Evolutionary conservation across 306 rosid genomes (phyloP), one percentile per base, ranked within the genome.

Genomic region (Castanea crenata): DNA sequence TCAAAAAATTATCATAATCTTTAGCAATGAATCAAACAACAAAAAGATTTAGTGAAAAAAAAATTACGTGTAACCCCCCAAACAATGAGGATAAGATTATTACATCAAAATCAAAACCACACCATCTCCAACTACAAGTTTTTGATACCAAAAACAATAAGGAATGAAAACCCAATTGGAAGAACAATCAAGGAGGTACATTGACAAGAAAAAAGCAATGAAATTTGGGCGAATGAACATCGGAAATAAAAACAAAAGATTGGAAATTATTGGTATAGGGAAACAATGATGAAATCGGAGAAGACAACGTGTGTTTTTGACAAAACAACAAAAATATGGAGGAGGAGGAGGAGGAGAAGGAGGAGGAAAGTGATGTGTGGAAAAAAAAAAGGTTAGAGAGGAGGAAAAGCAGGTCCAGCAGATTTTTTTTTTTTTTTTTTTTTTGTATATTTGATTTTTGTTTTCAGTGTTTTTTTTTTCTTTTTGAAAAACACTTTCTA

Each of bases 331-430:
- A 44, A 70, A 70, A 74, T 78, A 78, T 79, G 73, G 79, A 78
- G 80, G 81, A 77, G 83, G 74, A 73, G 80, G 86, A 75, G 85
- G 89, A 81, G 46, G 81, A 77, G 83, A 72, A 70, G 81, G 86
- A 75, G 89, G 88, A 83, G 86, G 89, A 81, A 85, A 83, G 80
- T 78, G 81, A 83, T 69, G 51, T 31, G 76, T 6, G 23, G 80
- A 67, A 6, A 20, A 41, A 38, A 49, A 25, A 41, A 74, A 49
- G 2, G 64, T 69, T 77, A 57, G 23, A 74, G 12, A 78, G 55
- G 46, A 67, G 25, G 29, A 69, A 69, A 75, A 74, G 64, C 65
- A 83, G 25, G 63, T 64, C 69, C 81, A 80, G 76, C 81, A 78
- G 76, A 81, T 80, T 76, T 63, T 75, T 76, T 74, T 72, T 59